Evolutionary conservation across 2,329 filamentous ascomycete species (phyloP).

Genomic region (Aureobasidium melanogenum): DNA sequence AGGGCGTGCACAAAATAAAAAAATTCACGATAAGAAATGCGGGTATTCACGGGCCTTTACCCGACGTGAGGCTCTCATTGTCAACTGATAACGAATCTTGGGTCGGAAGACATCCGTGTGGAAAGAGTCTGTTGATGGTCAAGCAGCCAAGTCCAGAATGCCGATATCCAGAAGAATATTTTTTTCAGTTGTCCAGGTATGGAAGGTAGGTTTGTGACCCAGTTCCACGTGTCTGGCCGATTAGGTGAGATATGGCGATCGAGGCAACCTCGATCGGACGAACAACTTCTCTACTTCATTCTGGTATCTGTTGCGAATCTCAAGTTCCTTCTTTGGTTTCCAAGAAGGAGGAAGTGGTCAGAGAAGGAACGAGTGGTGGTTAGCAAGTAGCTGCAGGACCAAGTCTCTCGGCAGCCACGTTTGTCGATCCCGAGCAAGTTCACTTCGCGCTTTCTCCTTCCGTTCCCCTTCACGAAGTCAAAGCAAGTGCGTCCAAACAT

Average conservation of each 20-base stretch:
- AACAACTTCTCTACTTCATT: background rate
- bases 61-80: background rate
- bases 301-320: background rate
- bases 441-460: background rate
- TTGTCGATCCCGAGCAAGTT: background rate
- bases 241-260: background rate
- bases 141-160: background rate
- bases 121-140: background rate
- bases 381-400: background rate
- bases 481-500: too few species aligned
- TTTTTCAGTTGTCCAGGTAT: background rate
- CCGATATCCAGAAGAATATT: background rate
- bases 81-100: background rate
- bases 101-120: background rate
- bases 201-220: background rate
- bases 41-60: background rate
- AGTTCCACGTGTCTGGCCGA: background rate
- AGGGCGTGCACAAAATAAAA: constrained; percentile 4
- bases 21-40: background rate
- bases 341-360: background rate
- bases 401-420: background rate
- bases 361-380: background rate
- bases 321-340: background rate
- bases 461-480: background rate
- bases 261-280: background rate